Percentiles rank a stretch among this genome's conserved stretches.
These are phyloP conservation scores for Phaeolepiota aurea DNA, from an alignment of 768 basidiomycete species.

Conservation along the genomic window DNA sequence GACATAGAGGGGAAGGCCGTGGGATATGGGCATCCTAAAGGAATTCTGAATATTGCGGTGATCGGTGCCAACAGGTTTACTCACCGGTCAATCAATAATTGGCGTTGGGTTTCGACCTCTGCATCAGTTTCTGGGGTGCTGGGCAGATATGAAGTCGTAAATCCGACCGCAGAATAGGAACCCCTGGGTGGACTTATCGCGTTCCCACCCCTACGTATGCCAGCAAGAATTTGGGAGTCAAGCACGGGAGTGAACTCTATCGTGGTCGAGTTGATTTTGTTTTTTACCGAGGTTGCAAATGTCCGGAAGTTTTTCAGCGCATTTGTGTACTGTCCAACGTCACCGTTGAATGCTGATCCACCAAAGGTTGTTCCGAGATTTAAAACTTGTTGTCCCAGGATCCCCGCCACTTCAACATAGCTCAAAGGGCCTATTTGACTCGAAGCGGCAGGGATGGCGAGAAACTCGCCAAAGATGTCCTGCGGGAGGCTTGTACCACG, in stretches of 20 bases:
- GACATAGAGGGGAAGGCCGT: conserved; percentile 18
- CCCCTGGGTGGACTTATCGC: conserved; percentile 17
- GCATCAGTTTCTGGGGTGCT: background rate
- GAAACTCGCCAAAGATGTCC: conserved; percentile 18
- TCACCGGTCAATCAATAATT: conserved; percentile 10
- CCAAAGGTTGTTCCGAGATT: conserved; percentile 13
- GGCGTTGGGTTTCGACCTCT: conserved; percentile 8
- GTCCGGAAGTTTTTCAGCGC: conserved; percentile 16
- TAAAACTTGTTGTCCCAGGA: conserved; percentile 5
- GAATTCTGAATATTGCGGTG: background rate
- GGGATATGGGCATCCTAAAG: conserved; percentile 16
- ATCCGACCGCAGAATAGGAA: conserved; percentile 15
- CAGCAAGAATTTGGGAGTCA: conserved; percentile 16
- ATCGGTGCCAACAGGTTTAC: conserved; percentile 4
- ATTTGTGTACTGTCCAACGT: conserved; percentile 10
- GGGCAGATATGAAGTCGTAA: conserved; percentile 3
- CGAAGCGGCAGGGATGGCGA: conserved; percentile 15
- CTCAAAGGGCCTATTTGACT: conserved; percentile 11
- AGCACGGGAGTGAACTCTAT: conserved; percentile 21
- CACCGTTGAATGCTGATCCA: conserved; percentile 14
- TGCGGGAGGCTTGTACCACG: conserved; percentile 15
- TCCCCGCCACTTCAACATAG: conserved; percentile 14
- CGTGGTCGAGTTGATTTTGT: conserved; percentile 8
- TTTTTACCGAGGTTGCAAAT: conserved; percentile 9
- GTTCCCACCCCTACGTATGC: conserved; percentile 18